Evolutionary conservation across 345 rosid genomes (phyloP).

Genomic region (Bruguiera sexangula): DNA sequence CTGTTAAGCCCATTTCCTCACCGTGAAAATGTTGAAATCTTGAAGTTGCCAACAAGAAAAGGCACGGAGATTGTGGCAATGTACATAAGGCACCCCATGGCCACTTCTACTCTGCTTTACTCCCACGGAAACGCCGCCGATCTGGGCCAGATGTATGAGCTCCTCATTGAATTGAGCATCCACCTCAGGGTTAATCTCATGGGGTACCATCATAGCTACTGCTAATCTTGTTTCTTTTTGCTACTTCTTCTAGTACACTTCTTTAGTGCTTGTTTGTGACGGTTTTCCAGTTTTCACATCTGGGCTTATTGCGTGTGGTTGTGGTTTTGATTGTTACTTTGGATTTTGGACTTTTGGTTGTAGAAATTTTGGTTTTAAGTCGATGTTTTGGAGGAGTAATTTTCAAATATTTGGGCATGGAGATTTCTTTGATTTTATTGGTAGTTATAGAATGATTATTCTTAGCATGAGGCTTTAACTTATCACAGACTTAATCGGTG

Average conservation of each 20-base stretch:
- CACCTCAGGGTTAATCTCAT: conserved; percentile 84
- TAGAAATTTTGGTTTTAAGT: background rate
- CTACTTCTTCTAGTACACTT: background rate
- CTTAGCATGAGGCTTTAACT: background rate
- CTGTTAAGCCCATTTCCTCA: conserved; percentile 71
- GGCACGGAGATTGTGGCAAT: conserved; percentile 79
- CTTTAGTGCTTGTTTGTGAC: background rate
- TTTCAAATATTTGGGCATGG: background rate
- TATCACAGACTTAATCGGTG: background rate
- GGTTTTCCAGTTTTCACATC: background rate
- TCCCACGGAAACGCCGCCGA: conserved; percentile 97
- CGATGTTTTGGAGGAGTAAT: background rate
- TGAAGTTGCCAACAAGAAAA: conserved; percentile 67
- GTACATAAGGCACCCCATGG: conserved; percentile 83
- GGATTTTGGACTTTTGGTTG: background rate
- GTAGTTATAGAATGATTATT: background rate
- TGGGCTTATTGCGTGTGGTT: background rate
- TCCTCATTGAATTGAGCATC: conserved; percentile 86
- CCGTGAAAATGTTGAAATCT: conserved; percentile 80
- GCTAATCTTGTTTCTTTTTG: background rate
- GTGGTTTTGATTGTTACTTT: background rate
- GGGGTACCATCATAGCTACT: conserved; percentile 53
- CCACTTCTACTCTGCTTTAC: conserved; percentile 76
- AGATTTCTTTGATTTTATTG: background rate
- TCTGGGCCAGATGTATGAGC: conserved; percentile 98